Evolutionary conservation across 257 asterid genomes (phyloP), one percentile per base, ranked within the genome.

Genomic region (Rehmannia glutinosa): DNA sequence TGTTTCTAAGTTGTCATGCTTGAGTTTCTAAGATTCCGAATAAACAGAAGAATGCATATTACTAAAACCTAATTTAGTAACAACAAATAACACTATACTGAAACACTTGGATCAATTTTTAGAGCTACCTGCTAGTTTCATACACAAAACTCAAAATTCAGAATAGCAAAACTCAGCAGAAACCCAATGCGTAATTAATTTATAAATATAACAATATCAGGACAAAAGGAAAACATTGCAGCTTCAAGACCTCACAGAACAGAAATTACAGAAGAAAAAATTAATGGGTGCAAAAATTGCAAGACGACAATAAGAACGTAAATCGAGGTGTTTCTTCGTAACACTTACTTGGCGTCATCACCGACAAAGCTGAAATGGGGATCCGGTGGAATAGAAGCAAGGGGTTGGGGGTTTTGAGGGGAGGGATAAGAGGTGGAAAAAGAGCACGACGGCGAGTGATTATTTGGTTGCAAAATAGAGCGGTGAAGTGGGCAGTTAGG

Each of bases 401-500:
- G 8, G 64, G 78, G 65, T 53, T 51, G 53, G 9, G 62, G 74
- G 54, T 25, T 66, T 54, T 55, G 85, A 21, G 70, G 65, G 20
- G 59, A 43, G 66, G 75, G 65, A 35, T 50, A 61, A 2, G 71
- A 16, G 51, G 75, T 49, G 73, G 79, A 76, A 45, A 74, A 63
- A 21, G 84, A 76, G 78, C 88, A 82, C 8, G 78, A 23, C 6
- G 81, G 78, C 28, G 83, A 69, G 75, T 84, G 92, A 12, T 73
- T 78, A 19, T 30, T 42, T n/a, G 72, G 75, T 42, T 60, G 79
- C 62, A 77, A 47, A 73, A 89, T 42, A 36, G 77, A 42, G 71
- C 77, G 72, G 79, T 89, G 95, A 9, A 76, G 42, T 16, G 90
- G 90, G 73, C 92, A 89, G 13, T 78, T 54, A 17, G 88, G 87